Conservation (phyloP, 2,329 filamentous ascomycete genomes). For the Pestalotiopsis sp. region DNA sequence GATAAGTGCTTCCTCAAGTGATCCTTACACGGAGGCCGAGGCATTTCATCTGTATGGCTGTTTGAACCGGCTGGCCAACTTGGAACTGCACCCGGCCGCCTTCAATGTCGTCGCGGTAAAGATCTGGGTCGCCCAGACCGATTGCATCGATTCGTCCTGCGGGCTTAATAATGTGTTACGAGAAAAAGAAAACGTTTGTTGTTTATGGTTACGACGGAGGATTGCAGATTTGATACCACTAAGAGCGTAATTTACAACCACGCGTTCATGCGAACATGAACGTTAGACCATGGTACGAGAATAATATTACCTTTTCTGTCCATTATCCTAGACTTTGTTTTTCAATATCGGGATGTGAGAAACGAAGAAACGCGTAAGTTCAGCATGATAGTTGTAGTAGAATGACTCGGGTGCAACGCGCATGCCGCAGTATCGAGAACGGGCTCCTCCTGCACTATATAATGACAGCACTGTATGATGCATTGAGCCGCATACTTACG, state of each 20-base stretch:
- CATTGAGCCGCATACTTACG: no score
- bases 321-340: background rate
- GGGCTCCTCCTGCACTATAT: background rate
- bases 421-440: no score
- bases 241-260: background rate
- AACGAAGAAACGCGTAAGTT: no score
- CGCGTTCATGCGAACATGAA: background rate
- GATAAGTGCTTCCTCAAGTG: slow-evolving; percentile 6
- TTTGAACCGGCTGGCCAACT: background rate
- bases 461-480: background rate
- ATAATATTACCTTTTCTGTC: background rate
- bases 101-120: background rate
- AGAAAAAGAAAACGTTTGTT: background rate
- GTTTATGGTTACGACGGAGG: background rate
- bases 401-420: no score
- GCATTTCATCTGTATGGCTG: background rate
- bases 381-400: no score
- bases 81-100: background rate
- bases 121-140: background rate
- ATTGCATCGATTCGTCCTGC: background rate
- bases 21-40: background rate
- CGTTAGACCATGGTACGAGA: background rate
- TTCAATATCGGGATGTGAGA: no score
- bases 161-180: background rate
- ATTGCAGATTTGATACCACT: background rate